Evolutionary conservation across 2,329 filamentous ascomycete genomes (phyloP).

Genomic region (Lasiodiplodia citricola): DNA sequence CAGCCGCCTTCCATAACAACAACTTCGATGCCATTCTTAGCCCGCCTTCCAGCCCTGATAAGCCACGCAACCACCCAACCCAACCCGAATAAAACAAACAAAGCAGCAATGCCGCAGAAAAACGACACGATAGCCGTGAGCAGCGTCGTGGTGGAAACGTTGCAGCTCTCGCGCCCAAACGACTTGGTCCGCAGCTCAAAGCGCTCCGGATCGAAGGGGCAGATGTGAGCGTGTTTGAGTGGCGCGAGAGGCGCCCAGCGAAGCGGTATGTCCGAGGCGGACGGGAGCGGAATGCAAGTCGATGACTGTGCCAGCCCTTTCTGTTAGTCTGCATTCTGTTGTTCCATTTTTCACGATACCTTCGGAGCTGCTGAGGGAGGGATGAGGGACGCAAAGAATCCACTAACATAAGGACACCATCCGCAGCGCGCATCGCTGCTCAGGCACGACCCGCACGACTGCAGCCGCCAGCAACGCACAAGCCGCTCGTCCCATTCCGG

Average conservation of each 20-base stretch:
- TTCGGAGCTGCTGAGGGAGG: neutral
- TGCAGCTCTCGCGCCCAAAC: constrained; percentile 45
- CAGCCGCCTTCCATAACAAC: neutral
- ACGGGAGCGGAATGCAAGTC: constrained; percentile 51
- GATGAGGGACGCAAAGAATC: neutral
- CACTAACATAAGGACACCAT: constrained; percentile 52
- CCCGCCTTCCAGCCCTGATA: constrained; percentile 29
- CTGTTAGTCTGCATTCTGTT: neutral
- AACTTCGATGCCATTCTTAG: constrained; percentile 32
- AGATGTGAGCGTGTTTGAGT: constrained; percentile 38
- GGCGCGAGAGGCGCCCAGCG: constrained; percentile 49
- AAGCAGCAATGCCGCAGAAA: constrained; percentile 47
- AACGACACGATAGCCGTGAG: constrained; percentile 51
- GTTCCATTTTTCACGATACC: neutral
- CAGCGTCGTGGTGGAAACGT: constrained; percentile 53
- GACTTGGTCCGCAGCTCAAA: constrained; percentile 53
- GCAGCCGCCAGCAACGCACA: constrained; percentile 37
- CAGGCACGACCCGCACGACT: constrained; percentile 39
- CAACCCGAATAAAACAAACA: constrained; percentile 37
- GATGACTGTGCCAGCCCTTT: constrained; percentile 37
- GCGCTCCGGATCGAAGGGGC: constrained; percentile 47
- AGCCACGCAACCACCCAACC: constrained; percentile 35
- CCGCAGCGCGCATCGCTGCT: constrained; percentile 41
- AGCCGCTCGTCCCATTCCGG: constrained; percentile 28
- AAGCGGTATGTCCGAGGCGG: constrained; percentile 31